Evolutionary conservation across 208 protist genomes (phyloP), one percentile per base, ranked within the genome.

Genomic region (Trypanosoma platydactyli): DNA sequence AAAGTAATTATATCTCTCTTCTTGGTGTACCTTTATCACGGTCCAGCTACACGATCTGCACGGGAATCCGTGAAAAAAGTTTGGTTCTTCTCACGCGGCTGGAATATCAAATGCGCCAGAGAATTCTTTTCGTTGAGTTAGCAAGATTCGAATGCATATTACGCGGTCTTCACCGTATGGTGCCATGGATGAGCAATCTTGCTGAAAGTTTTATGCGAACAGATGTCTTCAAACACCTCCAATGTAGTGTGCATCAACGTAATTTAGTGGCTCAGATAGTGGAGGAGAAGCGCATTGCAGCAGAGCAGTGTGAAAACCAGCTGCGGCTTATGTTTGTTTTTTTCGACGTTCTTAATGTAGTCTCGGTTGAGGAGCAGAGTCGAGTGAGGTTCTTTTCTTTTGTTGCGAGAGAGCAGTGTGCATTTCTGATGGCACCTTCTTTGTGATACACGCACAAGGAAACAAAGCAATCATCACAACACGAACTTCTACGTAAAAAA

Each of bases 231-330:
- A 7, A n/a, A 22, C 16, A 25, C 18, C 18, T 20, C 3, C 15
- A 6, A 7, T 42, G 20, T 20, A 18, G 12, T 3, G 18, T 41
- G 5, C 29, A 12, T 51, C 20, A 45, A 1, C 59, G 59, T 0
- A 65, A 65, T 24, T 30, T 65, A 12, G 3, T 53, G 9, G n/a
- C 33, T 29, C 59, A 53, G 33, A 20, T 55, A 15, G 30, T 55
- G 18, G 49, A 56, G 22, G 59, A 65, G 30, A 65, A 65, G 22
- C 27, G 18, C 27, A 41, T 65, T 38, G 30, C 30, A 12, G 22
- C 46, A 7, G 25, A 6, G 24, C 48, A 33, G 5, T 65, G 44
- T 30, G 46, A 65, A 27, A 9, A 56, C 4, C 45, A 53, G 38
- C n/a, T 55, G n/a, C 24, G 15, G 30, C 29, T n/a, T 2, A 27